Base-by-base conservation (phyloP, 768 basidiomycete species). In the Neoboletus subvelutipes region DNA sequence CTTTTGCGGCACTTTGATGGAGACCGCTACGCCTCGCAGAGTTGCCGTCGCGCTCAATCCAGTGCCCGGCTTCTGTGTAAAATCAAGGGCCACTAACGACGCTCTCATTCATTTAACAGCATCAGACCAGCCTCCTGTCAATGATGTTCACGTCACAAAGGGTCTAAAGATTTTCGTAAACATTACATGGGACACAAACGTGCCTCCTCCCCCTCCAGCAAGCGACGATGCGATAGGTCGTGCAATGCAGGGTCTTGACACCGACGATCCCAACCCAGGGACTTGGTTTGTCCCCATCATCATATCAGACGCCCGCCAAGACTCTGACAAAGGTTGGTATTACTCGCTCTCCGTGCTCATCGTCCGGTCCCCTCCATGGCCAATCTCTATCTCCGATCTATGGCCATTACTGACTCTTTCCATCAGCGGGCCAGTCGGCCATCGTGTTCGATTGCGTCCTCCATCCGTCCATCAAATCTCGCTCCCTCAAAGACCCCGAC, bases 391-490 rank as follows among this genome's bases (percentile, higher is more conserved):
- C 53, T 51, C 64, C 50, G 60, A 34, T 47, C 18, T 2, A 45
- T 15, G n/a, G n/a, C 20, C 54, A 5, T 54, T 12, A 12, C 60
- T 63, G 3, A 57, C 45, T 24, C 40, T 39, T 28, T 58, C 34
- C 49, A 8, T 54, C 37, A 92, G 90, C 85, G 60, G 90, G 90
- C 5, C 86, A 86, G 33, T 75, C 81, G 0, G 80, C 84, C 5
- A 66, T 88, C 37, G 86, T 92, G 6, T 86, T 92, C 61, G 91
- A 92, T 70, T 86, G 85, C 60, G 75, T 92, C 2, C 85, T 83
- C 70, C 80, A 88, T 61, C 59, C 77, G 0, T 76, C 80, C 4
- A 69, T 91, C 56, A 86, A 85, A 67, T 77, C 81, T 10, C 82
- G 87, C 24, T 70, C 78, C 1, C 75, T 84, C 45, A 81, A 77